Percentiles rank a stretch among this genome's conserved stretches.
Conservation (phyloP, 352 stramenopile genomes). For the Blastocystis sp. region DNA sequence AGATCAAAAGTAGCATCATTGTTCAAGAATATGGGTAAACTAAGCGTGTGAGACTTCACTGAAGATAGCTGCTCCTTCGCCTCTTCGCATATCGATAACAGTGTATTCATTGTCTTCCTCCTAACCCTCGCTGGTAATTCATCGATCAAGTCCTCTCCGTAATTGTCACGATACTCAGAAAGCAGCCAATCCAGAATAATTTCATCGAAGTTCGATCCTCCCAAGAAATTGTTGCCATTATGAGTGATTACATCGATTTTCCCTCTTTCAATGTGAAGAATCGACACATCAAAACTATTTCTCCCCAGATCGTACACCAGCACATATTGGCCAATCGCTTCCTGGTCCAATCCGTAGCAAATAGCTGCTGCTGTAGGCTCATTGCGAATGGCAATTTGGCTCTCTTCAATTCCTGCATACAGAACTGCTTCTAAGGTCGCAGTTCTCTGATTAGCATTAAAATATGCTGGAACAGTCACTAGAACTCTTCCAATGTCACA, state of each 20-base stretch:
- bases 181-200: slow-evolving; percentile 97
- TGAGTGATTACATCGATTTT: slow-evolving; percentile 73
- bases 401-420: neutral
- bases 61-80: slow-evolving; percentile 91
- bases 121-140: slow-evolving; percentile 71
- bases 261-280: slow-evolving; percentile 74
- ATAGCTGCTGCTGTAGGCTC: slow-evolving; percentile 56
- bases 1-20: slow-evolving; percentile 86
- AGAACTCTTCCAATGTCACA: neutral
- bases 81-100: slow-evolving; percentile 89
- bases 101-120: slow-evolving; percentile 88
- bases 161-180: slow-evolving; percentile 87
- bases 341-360: slow-evolving; percentile 16
- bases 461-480: slow-evolving; percentile 42
- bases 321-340: neutral
- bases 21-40: slow-evolving; percentile 67
- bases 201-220: slow-evolving; percentile 80
- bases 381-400: neutral
- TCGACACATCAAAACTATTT: slow-evolving; percentile 72
- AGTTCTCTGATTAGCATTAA: slow-evolving; percentile 7
- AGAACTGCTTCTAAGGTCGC: neutral
- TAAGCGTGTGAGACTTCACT: slow-evolving; percentile 64
- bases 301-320: slow-evolving; percentile 71
- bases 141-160: slow-evolving; percentile 60
- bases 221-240: slow-evolving; percentile 77